Percentiles rank a stretch among this genome's conserved stretches.
These are phyloP conservation scores for Colletotrichum tofieldiae DNA, from an alignment of 2,329 filamentous ascomycete species.

Conservation along the genomic window DNA sequence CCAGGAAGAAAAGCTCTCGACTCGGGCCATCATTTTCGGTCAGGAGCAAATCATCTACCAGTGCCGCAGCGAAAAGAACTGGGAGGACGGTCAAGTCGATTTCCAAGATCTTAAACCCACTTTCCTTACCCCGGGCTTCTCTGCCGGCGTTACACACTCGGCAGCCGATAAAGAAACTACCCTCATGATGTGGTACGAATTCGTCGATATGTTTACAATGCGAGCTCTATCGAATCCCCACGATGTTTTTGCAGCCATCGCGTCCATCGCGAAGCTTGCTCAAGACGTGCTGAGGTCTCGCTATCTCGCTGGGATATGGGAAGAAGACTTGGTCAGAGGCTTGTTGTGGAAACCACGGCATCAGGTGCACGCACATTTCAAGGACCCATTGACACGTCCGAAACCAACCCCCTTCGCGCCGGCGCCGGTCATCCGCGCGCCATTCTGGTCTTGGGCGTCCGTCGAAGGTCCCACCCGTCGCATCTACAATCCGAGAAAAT, in stretches of 20 bases:
- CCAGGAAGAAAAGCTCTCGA: conserved; percentile 26
- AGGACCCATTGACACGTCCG: conserved; percentile 6
- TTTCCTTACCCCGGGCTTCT: conserved; percentile 4
- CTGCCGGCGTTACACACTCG: background rate
- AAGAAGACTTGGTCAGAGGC: conserved; percentile 23
- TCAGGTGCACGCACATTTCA: conserved; percentile 8
- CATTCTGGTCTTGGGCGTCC: conserved; percentile 33
- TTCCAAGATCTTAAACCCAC: background rate
- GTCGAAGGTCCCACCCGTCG: conserved; percentile 12
- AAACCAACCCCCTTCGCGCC: conserved; percentile 13
- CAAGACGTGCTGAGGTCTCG: conserved; percentile 5
- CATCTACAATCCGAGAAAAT: background rate
- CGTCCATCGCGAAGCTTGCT: conserved; percentile 30
- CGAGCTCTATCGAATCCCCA: conserved; percentile 27
- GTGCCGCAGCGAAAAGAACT: conserved; percentile 6
- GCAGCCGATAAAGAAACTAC: conserved; percentile 9
- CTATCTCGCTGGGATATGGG: conserved; percentile 26
- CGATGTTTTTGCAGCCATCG: conserved; percentile 31
- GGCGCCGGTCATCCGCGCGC: conserved; percentile 21
- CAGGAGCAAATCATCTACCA: conserved; percentile 16
- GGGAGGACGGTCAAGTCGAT: conserved; percentile 7
- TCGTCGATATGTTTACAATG: background rate
- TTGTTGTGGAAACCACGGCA: conserved; percentile 26
- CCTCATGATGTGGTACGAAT: conserved; percentile 16
- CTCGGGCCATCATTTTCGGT: conserved; percentile 7